Evolutionary conservation across 1,284 basidiomycete species (phyloP).

Genomic region (Trichosporon coremiiforme): DNA sequence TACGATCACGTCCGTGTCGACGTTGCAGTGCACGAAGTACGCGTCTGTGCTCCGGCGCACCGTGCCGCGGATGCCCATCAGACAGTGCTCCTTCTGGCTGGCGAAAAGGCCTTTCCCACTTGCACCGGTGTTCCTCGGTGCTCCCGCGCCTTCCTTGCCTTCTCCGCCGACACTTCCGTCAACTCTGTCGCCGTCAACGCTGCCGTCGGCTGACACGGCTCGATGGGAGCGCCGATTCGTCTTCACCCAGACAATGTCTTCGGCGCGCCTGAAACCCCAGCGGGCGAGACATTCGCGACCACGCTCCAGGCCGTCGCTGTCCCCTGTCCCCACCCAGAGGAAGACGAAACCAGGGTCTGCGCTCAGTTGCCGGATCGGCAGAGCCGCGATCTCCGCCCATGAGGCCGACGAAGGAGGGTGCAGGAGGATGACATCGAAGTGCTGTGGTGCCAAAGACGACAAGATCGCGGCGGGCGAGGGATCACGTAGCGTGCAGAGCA

Average conservation of each 20-base stretch:
- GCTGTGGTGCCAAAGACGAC: slow-evolving; percentile 31
- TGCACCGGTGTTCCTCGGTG: slow-evolving; percentile 14
- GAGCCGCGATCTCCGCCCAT: slow-evolving; percentile 77
- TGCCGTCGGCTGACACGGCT: no score
- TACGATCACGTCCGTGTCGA: slow-evolving; percentile 95
- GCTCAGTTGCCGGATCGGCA: slow-evolving; percentile 80
- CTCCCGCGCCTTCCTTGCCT: background rate
- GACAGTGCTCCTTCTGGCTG: slow-evolving; percentile 90
- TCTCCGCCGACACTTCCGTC: background rate
- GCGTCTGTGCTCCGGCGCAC: slow-evolving; percentile 90
- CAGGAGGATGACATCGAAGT: slow-evolving; percentile 92
- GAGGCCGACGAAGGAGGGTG: slow-evolving; percentile 74
- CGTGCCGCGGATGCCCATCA: slow-evolving; percentile 98
- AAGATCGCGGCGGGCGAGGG: slow-evolving; percentile 19
- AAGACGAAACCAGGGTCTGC: slow-evolving; percentile 93
- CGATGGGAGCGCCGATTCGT: slow-evolving; percentile 63
- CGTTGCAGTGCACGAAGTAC: slow-evolving; percentile 97
- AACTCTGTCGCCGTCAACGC: no score
- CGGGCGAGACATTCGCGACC: slow-evolving; percentile 86
- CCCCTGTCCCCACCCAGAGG: slow-evolving; percentile 93
- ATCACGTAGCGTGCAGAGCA: slow-evolving; percentile 39
- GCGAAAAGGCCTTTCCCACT: slow-evolving; percentile 63
- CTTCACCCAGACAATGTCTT: slow-evolving; percentile 97
- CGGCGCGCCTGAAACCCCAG: slow-evolving; percentile 95
- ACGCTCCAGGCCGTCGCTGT: slow-evolving; percentile 84